Base-by-base conservation (phyloP, 78 protist species). In the Tieghemostelium lacteum region DNA sequence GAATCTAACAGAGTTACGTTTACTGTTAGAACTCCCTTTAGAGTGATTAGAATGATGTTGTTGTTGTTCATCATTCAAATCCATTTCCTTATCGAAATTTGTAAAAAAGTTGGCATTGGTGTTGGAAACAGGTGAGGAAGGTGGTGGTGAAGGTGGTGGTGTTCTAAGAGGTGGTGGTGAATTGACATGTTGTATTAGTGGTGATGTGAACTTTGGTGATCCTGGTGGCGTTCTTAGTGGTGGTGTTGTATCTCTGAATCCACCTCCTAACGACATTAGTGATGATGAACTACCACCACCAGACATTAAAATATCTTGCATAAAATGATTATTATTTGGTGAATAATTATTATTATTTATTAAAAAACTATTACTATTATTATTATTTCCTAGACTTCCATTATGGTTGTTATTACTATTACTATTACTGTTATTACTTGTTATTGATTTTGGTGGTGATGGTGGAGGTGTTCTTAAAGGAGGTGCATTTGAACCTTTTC, bases 181-280 rank as follows among this genome's bases (percentile, higher is more conserved):
- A 39, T 14, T 31, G 8, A 20, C n/a, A 37, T 58, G 63, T 24
- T 50, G 45, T 61, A 42, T 42, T 8, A 58, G 42, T 10, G 76
- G 65, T 45, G 83, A 66, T n/a, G 54, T 29, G 3, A 40, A n/a
- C 2, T 45, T n/a, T 60, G 67, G 88, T 29, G 88, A 80, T 16
- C 88, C 88, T 34, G 88, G 88, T 36, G 88, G 88, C 29, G 88
- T 80, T 52, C 88, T n/a, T 2, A 80, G 42, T 39, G 88, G 88
- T 29, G 88, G 88, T 36, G 88, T 80, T 3, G 39, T 67, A n/a
- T 67, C 88, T 31, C 69, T 31, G 12, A 45, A 20, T 19, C 33
- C 16, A 34, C 45, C 14, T 4, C 34, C 52, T 31, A n/a, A 17
- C 6, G 12, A 58, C 24, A 6, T 17, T 58, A 58, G 12, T 58